A percentile compares a stretch with the other conserved stretches of the same genome.
phyloP scores from a whole-genome alignment of 805 yeast genomes.

The Diddensiella transvaalensis region DNA sequence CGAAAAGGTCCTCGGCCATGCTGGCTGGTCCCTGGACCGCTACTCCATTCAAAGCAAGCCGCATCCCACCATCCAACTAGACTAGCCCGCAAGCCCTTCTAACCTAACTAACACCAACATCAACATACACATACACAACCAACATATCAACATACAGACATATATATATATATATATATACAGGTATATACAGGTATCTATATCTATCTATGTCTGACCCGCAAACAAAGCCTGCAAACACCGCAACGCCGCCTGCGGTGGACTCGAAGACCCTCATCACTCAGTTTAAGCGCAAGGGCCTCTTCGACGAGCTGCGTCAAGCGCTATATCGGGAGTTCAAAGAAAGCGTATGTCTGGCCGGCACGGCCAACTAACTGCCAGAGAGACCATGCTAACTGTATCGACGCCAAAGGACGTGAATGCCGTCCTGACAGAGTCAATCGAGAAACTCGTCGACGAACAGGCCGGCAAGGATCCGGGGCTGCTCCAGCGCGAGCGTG shows the following conservation, averaged over 20 bases:
- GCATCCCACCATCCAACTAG: constrained; percentile 13
- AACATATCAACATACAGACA: too few relatives aligned
- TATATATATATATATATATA: too few relatives aligned
- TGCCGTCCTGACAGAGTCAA: constrained; percentile 14
- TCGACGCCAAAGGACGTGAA: constrained; percentile 12
- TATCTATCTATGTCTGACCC: too few relatives aligned
- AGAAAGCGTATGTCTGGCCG: constrained; percentile 20
- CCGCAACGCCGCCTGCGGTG: too few relatives aligned
- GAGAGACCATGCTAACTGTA: too few relatives aligned
- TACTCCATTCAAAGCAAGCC: constrained; percentile 22
- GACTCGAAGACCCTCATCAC: constrained; percentile 15
- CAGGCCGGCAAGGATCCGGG: constrained; percentile 23
- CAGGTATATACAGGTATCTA: too few relatives aligned
- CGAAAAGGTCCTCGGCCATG: constrained; percentile 14
- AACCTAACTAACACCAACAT: background rate
- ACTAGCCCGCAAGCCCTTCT: background rate
- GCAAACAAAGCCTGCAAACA: background rate
- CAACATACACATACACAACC: too few relatives aligned
- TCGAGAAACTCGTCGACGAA: constrained; percentile 23
- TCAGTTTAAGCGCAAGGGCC: constrained; percentile 24
- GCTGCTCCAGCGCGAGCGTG: constrained; percentile 23
- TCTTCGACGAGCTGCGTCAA: constrained; percentile 24
- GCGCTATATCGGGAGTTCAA: constrained; percentile 20
- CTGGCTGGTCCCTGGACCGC: constrained; percentile 26
- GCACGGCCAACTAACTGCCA: background rate